These are phyloP conservation scores for Podila horticola DNA, from an alignment of 192 early-diverging fungal genomes.

Conservation along the genomic window DNA sequence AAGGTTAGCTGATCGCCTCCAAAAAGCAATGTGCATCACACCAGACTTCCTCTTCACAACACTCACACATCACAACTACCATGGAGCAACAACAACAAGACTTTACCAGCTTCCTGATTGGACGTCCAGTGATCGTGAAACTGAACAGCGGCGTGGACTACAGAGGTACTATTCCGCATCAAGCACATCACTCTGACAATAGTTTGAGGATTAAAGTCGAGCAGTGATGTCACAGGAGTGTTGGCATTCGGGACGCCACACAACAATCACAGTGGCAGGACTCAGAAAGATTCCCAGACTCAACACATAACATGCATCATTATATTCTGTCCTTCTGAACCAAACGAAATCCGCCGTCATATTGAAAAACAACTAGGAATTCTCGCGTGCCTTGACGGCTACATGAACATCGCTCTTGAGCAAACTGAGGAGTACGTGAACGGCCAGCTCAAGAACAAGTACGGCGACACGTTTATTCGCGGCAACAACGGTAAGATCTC, in stretches of 20 bases:
- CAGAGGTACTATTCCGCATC: conserved; percentile 67
- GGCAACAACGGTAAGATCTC: conserved; percentile 88
- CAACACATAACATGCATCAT: too few species aligned
- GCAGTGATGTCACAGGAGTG: neutral
- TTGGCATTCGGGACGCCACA: too few species aligned
- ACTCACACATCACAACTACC: conserved; percentile 17
- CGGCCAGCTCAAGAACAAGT: conserved; percentile 91
- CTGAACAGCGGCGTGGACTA: conserved; percentile 98
- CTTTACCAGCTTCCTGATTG: conserved; percentile 88
- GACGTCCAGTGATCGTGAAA: conserved; percentile 88
- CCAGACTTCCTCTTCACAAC: neutral
- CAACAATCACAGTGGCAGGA: too few species aligned
- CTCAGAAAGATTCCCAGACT: too few species aligned
- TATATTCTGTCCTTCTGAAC: too few species aligned
- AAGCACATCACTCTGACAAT: neutral
- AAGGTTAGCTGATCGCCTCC: too few species aligned
- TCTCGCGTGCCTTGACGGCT: conserved; percentile 93
- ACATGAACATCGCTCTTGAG: conserved; percentile 98
- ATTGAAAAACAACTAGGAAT: conserved; percentile 62
- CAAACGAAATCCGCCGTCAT: neutral
- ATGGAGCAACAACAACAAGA: conserved; percentile 78
- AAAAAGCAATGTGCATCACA: too few species aligned
- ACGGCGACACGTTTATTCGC: conserved; percentile 96
- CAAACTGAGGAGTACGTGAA: conserved; percentile 96
- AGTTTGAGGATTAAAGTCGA: neutral